Base-by-base conservation (phyloP, 2,329 filamentous ascomycete genomes). In the Fusarium graminum region DNA sequence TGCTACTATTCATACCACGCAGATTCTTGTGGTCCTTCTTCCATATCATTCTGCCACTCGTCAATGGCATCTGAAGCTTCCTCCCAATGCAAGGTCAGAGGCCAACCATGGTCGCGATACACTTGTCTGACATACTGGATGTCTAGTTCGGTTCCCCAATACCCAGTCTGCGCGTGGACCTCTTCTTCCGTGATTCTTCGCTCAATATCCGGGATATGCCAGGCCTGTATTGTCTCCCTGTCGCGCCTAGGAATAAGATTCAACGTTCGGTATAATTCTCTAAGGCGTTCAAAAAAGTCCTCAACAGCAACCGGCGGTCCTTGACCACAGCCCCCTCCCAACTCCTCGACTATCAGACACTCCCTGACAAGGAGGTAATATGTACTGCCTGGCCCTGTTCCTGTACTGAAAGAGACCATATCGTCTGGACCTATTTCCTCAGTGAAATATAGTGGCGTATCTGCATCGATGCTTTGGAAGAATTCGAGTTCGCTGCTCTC, bases 121-220 rank as follows among this genome's bases (percentile, higher is more conserved):
- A 51, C 17, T 36, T 62, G 44, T 4, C 57, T 45, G 19, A 43
- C 12, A n/a, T 43, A 47, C 22, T 63, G 58, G 2, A 40, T 16
- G 14, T 63, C 60, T 9, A 63, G 7, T 7, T 54, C 17, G 5
- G 30, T 57, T 26, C 19, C 26, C 53, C 26, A 57, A 4, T 3
- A 3, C 0, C 28, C 49, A 10, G 3, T 10, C 14, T 54, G 39
- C 0, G 3, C 7, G 6, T 30, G 34, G 0, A 57, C 49, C 0
- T 57, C 50, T 4, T 16, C 14, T 11, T 39, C 12, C 1, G 1
- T 7, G 4, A 46, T 45, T 5, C 19, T 30, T 9, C 9, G 4
- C 0, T 22, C n/a, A 0, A 4, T 8, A 2, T 57, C 54, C 4
- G 19, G 40, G 3, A 54, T 7, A 0, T 32, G 38, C n/a, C 44